Evolutionary conservation across 148 eudicot genomes (phyloP).

Genomic region (Limonium bicolor): DNA sequence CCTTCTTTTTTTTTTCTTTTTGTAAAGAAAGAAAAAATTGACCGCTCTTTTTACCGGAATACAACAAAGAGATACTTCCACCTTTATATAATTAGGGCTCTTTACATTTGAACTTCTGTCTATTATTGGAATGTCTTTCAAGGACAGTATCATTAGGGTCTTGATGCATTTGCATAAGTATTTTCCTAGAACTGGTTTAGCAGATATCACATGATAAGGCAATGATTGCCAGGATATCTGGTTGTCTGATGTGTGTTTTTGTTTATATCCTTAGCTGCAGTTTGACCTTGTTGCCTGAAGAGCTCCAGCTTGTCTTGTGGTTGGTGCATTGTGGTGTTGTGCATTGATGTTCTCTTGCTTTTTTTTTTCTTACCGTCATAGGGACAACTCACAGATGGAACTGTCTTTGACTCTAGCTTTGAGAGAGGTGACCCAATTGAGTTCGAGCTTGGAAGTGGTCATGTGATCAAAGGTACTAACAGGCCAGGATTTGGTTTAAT

Average conservation of each 20-base stretch:
- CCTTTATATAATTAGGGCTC: neutral
- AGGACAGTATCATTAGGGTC: neutral
- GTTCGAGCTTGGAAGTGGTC: constrained; percentile 87
- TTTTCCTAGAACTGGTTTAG: too few relatives aligned
- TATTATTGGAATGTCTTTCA: neutral
- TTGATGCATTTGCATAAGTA: too few relatives aligned
- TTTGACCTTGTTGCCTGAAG: neutral
- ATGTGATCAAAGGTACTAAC: constrained; percentile 77
- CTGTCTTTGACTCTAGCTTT: constrained; percentile 90
- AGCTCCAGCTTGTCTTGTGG: neutral
- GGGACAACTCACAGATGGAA: constrained; percentile 97
- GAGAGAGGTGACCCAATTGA: constrained; percentile 96
- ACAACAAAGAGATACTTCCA: neutral
- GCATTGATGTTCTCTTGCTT: too few relatives aligned
- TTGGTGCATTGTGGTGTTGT: too few relatives aligned
- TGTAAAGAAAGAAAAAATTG: too few relatives aligned
- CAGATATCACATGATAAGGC: neutral
- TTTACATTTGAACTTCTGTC: neutral
- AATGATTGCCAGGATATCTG: neutral
- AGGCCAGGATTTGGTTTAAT: too few relatives aligned
- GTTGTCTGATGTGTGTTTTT: neutral
- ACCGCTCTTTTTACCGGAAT: too few relatives aligned
- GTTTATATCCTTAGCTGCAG: neutral
- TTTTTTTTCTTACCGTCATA: constrained; percentile 19
- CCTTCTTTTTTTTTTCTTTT: neutral